Conservation (phyloP, 345 rosid genomes). For the Sonneratia alba region DNA sequence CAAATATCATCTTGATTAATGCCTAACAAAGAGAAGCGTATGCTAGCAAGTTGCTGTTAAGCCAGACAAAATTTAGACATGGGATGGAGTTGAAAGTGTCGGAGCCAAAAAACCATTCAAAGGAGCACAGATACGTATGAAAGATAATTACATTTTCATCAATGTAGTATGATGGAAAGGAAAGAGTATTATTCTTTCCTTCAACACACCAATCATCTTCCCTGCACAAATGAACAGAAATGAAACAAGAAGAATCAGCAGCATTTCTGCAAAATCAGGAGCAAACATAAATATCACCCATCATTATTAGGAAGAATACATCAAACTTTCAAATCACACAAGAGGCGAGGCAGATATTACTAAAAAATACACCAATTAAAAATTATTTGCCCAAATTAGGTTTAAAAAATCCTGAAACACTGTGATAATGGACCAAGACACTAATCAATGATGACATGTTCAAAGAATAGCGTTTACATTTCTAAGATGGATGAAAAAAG, state of each 20-base stretch:
- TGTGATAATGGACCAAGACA: background rate
- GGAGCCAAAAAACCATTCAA: conserved; percentile 5
- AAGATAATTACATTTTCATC: conserved; percentile 80
- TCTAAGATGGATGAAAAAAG: background rate
- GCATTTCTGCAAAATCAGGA: conserved; percentile 3
- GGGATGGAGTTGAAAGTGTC: background rate
- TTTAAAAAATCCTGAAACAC: background rate
- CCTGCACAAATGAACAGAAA: conserved; percentile 42
- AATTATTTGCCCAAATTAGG: background rate
- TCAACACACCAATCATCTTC: conserved; percentile 80
- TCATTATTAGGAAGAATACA: background rate
- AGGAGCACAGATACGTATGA: conserved; percentile 2
- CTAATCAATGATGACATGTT: background rate
- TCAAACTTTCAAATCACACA: background rate
- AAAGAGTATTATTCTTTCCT: conserved; percentile 52
- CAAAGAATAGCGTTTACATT: background rate
- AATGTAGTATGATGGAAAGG: conserved; percentile 90
- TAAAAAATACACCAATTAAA: background rate
- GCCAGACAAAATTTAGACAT: background rate
- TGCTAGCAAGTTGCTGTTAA: background rate
- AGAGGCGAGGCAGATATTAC: background rate
- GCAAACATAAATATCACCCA: conserved; percentile 2
- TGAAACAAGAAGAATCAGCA: background rate
- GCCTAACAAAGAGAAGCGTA: background rate
- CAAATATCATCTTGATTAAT: background rate